Percentiles rank a stretch among this genome's conserved stretches.
Evolutionary conservation across 2,329 filamentous ascomycete genomes (phyloP).

Genomic region (Aotearoamyces nothofagi): DNA sequence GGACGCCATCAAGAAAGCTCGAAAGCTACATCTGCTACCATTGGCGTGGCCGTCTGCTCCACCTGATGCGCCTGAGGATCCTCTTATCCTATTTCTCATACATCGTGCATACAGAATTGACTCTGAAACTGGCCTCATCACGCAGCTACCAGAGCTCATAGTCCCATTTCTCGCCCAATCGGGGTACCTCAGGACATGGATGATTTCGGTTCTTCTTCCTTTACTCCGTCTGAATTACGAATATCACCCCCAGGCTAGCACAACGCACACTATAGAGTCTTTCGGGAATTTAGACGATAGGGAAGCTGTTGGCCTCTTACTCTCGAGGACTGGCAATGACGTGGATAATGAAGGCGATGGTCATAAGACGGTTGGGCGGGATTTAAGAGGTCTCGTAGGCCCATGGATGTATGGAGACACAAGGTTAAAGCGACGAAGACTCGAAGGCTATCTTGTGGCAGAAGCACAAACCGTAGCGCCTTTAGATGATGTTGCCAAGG

Average conservation of each 20-base stretch:
- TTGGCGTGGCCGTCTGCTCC: constrained; percentile 34
- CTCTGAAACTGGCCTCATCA: constrained; percentile 53
- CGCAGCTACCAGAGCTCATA: constrained; percentile 51
- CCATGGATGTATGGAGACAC: constrained; percentile 58
- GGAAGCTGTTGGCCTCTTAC: constrained; percentile 42
- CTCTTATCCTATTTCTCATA: constrained; percentile 48
- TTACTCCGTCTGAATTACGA: constrained; percentile 53
- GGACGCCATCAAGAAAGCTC: constrained; percentile 46
- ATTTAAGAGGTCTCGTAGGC: constrained; percentile 51
- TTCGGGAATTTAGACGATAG: constrained; percentile 47
- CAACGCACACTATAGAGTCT: constrained; percentile 37
- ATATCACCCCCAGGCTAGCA: constrained; percentile 38
- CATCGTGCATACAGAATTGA: constrained; percentile 56
- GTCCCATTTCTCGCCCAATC: constrained; percentile 50
- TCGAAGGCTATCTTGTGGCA: constrained; percentile 11
- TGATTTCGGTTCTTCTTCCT: constrained; percentile 53
- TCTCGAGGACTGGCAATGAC: constrained; percentile 36
- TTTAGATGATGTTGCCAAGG: constrained; percentile 11
- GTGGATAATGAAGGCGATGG: constrained; percentile 20
- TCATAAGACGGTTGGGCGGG: constrained; percentile 35
- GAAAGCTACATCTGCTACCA: constrained; percentile 46
- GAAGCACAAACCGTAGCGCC: constrained; percentile 7
- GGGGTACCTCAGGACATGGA: constrained; percentile 49
- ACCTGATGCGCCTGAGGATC: constrained; percentile 32
- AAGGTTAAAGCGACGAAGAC: constrained; percentile 35